phyloP scores from a whole-genome alignment of 257 asterid species.

The Eucommia ulmoides region DNA sequence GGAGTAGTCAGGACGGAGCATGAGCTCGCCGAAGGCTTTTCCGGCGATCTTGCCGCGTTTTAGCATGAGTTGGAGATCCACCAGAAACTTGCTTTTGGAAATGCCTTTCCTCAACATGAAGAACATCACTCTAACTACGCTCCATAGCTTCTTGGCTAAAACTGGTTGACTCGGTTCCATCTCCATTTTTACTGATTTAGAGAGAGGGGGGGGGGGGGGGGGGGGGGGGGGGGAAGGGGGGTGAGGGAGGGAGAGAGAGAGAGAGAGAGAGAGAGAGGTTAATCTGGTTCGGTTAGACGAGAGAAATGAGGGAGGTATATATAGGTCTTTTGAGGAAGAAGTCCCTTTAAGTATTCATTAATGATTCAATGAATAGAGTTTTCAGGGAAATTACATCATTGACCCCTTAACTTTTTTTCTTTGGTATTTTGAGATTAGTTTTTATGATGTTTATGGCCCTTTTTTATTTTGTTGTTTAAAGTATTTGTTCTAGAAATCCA shows the following conservation, averaged over 20 bases:
- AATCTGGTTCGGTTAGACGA: not conserved
- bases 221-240: too few relatives aligned
- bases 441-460: too few relatives aligned
- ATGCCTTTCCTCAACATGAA: not conserved
- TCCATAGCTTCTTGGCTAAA: not conserved
- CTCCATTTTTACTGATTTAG: not conserved
- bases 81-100: slow-evolving; percentile 1
- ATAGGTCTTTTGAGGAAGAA: too few relatives aligned
- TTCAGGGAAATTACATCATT: too few relatives aligned
- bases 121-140: not conserved
- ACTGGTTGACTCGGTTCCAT: not conserved
- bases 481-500: too few relatives aligned
- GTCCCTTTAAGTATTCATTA: too few relatives aligned
- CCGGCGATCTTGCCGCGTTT: slow-evolving; percentile 16
- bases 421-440: too few relatives aligned
- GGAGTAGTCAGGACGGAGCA: slow-evolving; percentile 18
- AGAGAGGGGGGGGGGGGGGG: not conserved
- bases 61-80: slow-evolving; percentile 14
- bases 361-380: too few relatives aligned
- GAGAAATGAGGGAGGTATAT: not conserved
- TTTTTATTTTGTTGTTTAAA: too few relatives aligned
- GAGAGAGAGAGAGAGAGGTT: too few relatives aligned
- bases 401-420: too few relatives aligned
- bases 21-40: slow-evolving; percentile 18
- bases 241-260: too few relatives aligned